These are phyloP conservation scores for Diutina mesorugosa DNA, from an alignment of 1,139 yeast species.

Conservation along the genomic window DNA sequence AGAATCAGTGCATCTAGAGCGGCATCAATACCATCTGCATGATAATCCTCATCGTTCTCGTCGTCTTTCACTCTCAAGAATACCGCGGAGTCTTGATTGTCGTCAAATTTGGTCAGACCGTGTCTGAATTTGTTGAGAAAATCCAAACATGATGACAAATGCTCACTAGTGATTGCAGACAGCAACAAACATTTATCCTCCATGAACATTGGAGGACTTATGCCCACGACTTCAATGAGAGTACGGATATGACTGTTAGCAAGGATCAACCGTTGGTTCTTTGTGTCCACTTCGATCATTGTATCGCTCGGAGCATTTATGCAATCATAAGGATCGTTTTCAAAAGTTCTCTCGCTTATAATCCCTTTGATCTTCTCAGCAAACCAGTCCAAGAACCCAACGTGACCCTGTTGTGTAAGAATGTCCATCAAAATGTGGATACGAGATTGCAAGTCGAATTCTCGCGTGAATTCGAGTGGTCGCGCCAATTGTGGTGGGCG, in stretches of 20 bases:
- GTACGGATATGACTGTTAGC: conserved; percentile 24
- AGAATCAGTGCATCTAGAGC: conserved; percentile 21
- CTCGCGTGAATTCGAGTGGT: background rate
- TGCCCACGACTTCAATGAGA: conserved; percentile 19
- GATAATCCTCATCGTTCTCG: conserved; percentile 8
- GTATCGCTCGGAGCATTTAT: background rate
- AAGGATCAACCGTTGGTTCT: conserved; percentile 14
- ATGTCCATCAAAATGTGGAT: background rate
- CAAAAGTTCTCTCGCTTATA: background rate
- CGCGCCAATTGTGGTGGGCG: background rate
- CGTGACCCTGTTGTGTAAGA: background rate
- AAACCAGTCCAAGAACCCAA: background rate
- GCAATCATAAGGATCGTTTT: background rate
- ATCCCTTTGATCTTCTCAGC: background rate
- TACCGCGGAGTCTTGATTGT: conserved; percentile 25
- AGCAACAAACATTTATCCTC: conserved; percentile 18
- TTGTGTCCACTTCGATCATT: background rate
- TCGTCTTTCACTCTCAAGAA: conserved; percentile 17
- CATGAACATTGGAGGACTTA: conserved; percentile 20
- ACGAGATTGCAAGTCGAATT: background rate
- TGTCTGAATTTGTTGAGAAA: conserved; percentile 21
- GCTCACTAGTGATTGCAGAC: conserved; percentile 10
- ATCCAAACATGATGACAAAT: conserved; percentile 13
- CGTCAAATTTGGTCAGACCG: conserved; percentile 21
- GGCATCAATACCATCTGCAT: conserved; percentile 10